Base-by-base conservation (phyloP, 371 early-diverging fungal genomes). In the Zychaea mexicana region DNA sequence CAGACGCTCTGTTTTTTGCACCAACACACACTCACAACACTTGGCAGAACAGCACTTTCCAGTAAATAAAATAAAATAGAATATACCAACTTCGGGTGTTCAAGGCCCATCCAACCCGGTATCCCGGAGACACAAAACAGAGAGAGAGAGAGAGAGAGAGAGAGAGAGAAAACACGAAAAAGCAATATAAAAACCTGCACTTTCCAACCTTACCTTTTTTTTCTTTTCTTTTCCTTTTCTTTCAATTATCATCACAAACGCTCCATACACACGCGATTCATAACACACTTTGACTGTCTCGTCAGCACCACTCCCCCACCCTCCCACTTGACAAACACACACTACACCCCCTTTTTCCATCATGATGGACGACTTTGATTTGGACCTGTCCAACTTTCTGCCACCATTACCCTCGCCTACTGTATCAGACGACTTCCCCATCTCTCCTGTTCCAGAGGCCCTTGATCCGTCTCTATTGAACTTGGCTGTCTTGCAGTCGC, bases 51-150 rank as follows among this genome's bases (percentile, higher is more conserved):
- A 33, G 17, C 8, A 24, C 6, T 15, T 12, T 15, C 19, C 7
- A 24, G 31, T 28, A 33, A 52, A 54, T 32, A 54, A 33, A 54
- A 22, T 33, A 54, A 32, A 54, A 33, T 33, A 54, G n/a, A 31
- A 33, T 54, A 54, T 30, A 13, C 32, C n/a, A 54, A 3, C 15
- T 38, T 58, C 59, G 42, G 59, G 59, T 58, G 38, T 58, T 58
- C 45, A 26, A 58, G 38, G 59, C 19, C 26, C 53, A n/a, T n/a
- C 19, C 22, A 56, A 36, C 32, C 32, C 32, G 38, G 24, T 36
- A 58, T 27, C 28, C 22, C 59, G 42, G 38, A 58, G 32, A 58
- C 42, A 58, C 38, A 58, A 58, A 26, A n/a, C n/a, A n/a, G n/a
- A n/a, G n/a, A n/a, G n/a, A n/a, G n/a, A n/a, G n/a, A n/a, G n/a